Evolutionary conservation across 345 rosid genomes (phyloP).

Genomic region (Eucalyptus pauciflora): DNA sequence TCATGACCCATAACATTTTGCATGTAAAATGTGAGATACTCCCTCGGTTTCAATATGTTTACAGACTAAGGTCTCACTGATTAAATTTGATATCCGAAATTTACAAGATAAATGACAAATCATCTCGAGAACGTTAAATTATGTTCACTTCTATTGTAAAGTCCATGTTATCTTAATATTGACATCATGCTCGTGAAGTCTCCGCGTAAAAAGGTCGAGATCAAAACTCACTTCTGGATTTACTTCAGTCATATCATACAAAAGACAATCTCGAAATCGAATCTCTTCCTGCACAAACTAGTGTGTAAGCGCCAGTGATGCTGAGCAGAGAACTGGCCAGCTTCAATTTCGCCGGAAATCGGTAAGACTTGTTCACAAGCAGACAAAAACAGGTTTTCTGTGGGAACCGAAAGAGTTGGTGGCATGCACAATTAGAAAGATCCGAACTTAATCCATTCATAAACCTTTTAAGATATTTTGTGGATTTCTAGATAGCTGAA

Average conservation of each 20-base stretch:
- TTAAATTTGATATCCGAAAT: background rate
- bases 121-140: rapidly evolving
- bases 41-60: background rate
- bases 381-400: rapidly evolving
- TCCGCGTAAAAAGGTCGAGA: background rate
- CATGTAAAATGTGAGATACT: background rate
- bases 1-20: background rate
- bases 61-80: background rate
- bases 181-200: background rate
- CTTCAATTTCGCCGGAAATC: background rate
- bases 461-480: background rate
- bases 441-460: background rate
- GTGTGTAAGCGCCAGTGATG: background rate
- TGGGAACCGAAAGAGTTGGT: background rate
- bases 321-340: background rate
- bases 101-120: background rate
- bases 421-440: background rate
- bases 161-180: background rate
- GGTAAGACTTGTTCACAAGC: background rate
- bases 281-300: background rate
- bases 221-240: background rate
- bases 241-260: background rate
- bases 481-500: background rate
- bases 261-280: background rate
- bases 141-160: background rate